phyloP scores from a whole-genome alignment of 352 stramenopile species.

The Globisporangium canariense region DNA sequence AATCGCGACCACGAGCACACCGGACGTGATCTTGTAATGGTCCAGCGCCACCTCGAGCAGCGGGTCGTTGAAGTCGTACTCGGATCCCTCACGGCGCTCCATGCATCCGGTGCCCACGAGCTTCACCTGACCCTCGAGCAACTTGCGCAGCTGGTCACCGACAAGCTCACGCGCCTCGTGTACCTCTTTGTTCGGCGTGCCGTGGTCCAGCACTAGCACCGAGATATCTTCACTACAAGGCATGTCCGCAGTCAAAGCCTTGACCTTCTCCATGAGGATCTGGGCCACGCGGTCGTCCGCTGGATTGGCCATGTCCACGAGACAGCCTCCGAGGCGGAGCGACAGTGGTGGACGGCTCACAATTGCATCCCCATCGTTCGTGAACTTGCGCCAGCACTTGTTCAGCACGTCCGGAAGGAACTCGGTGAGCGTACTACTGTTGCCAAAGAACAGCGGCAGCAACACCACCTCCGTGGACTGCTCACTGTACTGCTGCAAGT shows the following conservation, averaged over 20 bases:
- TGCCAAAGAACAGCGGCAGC: conserved; percentile 81
- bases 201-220: conserved; percentile 77
- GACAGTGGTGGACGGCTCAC: conserved; percentile 17
- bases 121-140: conserved; percentile 41
- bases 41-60: conserved; percentile 63
- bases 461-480: conserved; percentile 36
- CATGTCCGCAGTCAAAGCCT: conserved; percentile 27
- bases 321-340: conserved; percentile 45
- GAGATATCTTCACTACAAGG: conserved; percentile 30
- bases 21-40: conserved; percentile 53
- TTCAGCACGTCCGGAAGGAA: conserved; percentile 59
- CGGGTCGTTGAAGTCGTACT: conserved; percentile 84
- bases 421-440: conserved; percentile 69
- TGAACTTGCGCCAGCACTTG: conserved; percentile 34
- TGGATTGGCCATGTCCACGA: conserved; percentile 49
- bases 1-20: conserved; percentile 65
- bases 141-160: conserved; percentile 37
- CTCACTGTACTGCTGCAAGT: conserved; percentile 26
- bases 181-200: conserved; percentile 66
- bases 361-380: neutral
- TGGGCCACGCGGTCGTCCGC: conserved; percentile 55
- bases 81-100: conserved; percentile 63
- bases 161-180: conserved; percentile 65
- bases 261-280: conserved; percentile 58
- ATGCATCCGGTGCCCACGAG: conserved; percentile 64